Evolutionary conservation across 1,139 yeast genomes (phyloP), one percentile per base, ranked within the genome.

Genomic region (Yamadazyma atlantica): DNA sequence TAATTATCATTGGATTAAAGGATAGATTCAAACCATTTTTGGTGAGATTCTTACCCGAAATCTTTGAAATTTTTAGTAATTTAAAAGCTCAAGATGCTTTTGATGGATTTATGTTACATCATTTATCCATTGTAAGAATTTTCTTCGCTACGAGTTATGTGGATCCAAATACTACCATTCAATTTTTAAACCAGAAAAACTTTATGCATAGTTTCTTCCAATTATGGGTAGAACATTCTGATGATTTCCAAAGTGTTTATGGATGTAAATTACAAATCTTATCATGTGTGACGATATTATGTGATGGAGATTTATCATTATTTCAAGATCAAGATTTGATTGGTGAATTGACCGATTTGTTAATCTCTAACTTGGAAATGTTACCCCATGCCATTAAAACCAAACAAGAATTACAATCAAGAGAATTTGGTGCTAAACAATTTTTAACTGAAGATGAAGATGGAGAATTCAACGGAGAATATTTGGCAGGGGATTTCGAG

Each of bases 221-320:
- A 43, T 59, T 75, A 42, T 76, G 81, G 81, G 62, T 75, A 44
- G 64, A 70, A 44, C 61, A 74, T 48, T 64, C 71, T 26, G 66
- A 58, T 23, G 70, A 68, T 44, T 71, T 75, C 59, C 73, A 68
- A 45, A 75, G 80, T 51, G 82, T 76, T 14, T 76, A 75, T 44
- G 82, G 81, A 17, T 67, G 80, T 45, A 78, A 77, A 50, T 58
- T 77, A 32, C 80, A 78, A 53, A 68, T 75, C 4, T 57, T 76
- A 50, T 67, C 78, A 1, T 53, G 65, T 24, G 51, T 66, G 38
- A 46, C 69, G 3, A 55, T 72, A 18, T 44, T 69, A 12, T 51
- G 57, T 36, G 63, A 58, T 36, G 55, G 61, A 11, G 60, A 57
- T 15, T 49, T 65, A 27, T 41, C 54, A n/a, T 45, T 54, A 17